Base-by-base conservation (phyloP, 108 stramenopile genomes). In the Cyclotella cryptica region DNA sequence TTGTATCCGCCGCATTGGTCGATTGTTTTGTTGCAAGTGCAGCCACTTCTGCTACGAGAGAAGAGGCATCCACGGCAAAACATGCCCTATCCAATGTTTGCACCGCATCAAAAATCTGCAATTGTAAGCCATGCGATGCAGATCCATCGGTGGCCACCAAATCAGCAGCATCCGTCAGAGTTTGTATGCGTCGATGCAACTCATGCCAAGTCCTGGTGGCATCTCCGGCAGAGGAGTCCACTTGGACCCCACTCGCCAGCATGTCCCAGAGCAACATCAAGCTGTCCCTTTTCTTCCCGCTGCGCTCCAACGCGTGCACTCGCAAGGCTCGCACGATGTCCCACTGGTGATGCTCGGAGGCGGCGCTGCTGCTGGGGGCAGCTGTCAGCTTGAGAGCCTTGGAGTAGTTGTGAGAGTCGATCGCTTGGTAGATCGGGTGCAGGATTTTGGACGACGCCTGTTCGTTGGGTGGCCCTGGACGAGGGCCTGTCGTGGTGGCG, bases 331-430 rank as follows among this genome's bases (percentile, higher is more conserved):
- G 71, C 10, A 84, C 87, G 27, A 94, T 65, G 26, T 84, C 75
- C 83, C 78, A 79, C 26, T 85, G 54, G 57, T 49, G 47, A 21
- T 76, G 68, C 7, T 87, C 88, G 5, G 41, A 3, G 17, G 47
- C 12, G 17, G 69, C n/a, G 24, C 3, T 41, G 19, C 24, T 59
- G 58, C 26, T 27, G 11, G 83, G 51, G 14, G 87, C 74, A 12
- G 80, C 66, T 10, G 88, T 88, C 35, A 94, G 68, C 65, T 91
- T 90, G 53, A 92, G 75, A 13, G 87, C 93, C 65, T 83, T 84
- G 74, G 68, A 72, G 78, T 86, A 94, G 59, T 92, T 88, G 43
- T 84, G 71, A 12, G 55, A 51, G 35, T 94, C 93, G 51, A 94
- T 58, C 10, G 91, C 89, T 24, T 75, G 79, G 67, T 93, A 91